These are phyloP conservation scores for Gossypium davidsonii DNA, from an alignment of 441 rosid species.

Conservation along the genomic window DNA sequence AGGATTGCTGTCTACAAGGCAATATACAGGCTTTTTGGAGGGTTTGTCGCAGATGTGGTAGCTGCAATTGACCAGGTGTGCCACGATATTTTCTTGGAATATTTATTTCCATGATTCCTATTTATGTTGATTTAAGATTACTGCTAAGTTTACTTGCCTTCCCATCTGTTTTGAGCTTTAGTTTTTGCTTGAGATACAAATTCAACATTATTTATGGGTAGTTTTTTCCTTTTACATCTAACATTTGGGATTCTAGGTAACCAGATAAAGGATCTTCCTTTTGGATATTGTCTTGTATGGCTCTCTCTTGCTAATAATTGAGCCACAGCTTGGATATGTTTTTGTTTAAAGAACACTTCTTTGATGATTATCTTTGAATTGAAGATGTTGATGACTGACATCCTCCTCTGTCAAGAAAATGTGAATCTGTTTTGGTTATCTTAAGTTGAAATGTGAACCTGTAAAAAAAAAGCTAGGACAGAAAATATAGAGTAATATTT, in stretches of 20 bases:
- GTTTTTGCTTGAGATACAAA: not conserved
- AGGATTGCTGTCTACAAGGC: slow-evolving; percentile 99
- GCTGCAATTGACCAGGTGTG: slow-evolving; percentile 97
- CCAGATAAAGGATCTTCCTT: not conserved
- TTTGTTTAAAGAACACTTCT: not conserved
- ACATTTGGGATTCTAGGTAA: slow-evolving; percentile 5
- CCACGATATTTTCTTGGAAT: not conserved
- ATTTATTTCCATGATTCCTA: not conserved
- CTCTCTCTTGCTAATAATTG: not conserved
- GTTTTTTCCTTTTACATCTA: not conserved
- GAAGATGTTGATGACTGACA: not conserved
- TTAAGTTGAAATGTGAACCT: not conserved
- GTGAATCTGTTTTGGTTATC: not conserved
- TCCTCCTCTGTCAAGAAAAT: slow-evolving; percentile 2
- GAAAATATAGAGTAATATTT: not conserved
- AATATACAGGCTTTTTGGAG: slow-evolving; percentile 91
- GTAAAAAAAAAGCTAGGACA: not conserved
- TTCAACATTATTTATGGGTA: not conserved
- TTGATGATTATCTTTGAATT: not conserved
- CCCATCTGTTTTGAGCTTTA: not conserved
- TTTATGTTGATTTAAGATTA: not conserved
- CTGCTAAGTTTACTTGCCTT: not conserved
- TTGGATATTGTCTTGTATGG: not conserved
- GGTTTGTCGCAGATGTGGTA: slow-evolving; percentile 92
- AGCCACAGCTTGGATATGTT: not conserved